Evolutionary conservation across 441 rosid genomes (phyloP), one percentile per base, ranked within the genome.

Genomic region (Daphne laureola): DNA sequence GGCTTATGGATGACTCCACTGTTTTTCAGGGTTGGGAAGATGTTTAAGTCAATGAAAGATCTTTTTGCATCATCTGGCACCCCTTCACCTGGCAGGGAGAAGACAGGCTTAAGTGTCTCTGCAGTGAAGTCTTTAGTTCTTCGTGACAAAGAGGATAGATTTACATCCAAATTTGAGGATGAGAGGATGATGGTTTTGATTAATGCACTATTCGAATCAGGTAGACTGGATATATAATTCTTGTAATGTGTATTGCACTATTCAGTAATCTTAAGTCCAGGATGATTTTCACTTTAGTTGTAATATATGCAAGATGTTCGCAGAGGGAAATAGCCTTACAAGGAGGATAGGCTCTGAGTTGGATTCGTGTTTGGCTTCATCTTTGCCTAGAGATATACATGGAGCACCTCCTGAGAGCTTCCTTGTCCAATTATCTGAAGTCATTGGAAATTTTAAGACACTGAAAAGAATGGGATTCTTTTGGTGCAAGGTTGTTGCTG

Each of bases 141-240:
- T 72, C 90, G 96, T 71, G 98, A 89, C 59, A 93, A 83, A 72
- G 98, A 87, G 64, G 95, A 83, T 53, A 89, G 80, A 51, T 59
- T 71, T 66, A 69, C 68, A 26, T 75, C 82, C 38, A 78, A 76
- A 67, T 74, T 73, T 69, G 87, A 74, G 63, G 83, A 79, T 62
- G 80, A 73, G 12, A 69, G 66, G 55, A 66, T 76, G 55, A 51
- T 51, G 46, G 66, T 70, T 58, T 55, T 76, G 57, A 61, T 85
- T 53, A 59, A 57, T 36, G 62, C 74, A 23, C 76, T 93, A 63
- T 85, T 87, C 64, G 75, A 80, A 70, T 57, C 73, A 76, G 97
- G 98, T 89, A 80, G 63, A 65, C 73, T 67, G 55, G 53, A 55
- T 44, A 38, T 8, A 12, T 44, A 14, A 53, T 59, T 47, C 44